Conservation (phyloP, 495 filamentous ascomycete genomes). For the Penicillium tannophilum region DNA sequence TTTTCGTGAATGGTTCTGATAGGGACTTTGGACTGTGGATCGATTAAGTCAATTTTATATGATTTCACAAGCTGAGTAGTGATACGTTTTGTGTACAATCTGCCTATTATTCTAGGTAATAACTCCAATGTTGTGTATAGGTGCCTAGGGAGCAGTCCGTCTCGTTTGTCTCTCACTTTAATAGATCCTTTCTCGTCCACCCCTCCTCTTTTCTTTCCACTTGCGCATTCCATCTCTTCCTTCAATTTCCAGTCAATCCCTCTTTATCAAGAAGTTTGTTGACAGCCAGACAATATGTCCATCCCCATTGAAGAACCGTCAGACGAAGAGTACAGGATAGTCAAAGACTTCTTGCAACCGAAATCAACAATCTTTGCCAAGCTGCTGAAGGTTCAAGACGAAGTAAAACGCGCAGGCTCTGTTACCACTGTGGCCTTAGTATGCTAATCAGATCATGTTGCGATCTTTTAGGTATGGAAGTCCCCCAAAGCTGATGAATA, state of each 20-base stretch:
- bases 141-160: too few species aligned
- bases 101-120: not conserved
- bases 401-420: not conserved
- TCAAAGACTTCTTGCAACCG: not conserved
- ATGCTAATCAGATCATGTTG: too few species aligned
- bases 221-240: not conserved
- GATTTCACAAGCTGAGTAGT: too few species aligned
- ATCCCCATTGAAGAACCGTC: not conserved
- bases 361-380: not conserved
- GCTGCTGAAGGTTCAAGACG: not conserved
- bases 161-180: not conserved
- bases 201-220: not conserved
- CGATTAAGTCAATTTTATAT: too few species aligned
- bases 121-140: not conserved
- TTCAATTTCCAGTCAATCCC: not conserved
- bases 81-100: too few species aligned
- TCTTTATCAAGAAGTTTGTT: not conserved
- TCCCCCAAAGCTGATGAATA: slow-evolving; percentile 2
- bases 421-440: not conserved
- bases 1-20: too few species aligned
- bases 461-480: not conserved
- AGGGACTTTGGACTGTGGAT: too few species aligned
- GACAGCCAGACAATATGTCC: not conserved
- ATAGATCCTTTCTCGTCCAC: not conserved
- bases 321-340: not conserved